Evolutionary conservation across 768 basidiomycete species (phyloP), one percentile per base, ranked within the genome.

Genomic region (Hypholoma fasciculare): DNA sequence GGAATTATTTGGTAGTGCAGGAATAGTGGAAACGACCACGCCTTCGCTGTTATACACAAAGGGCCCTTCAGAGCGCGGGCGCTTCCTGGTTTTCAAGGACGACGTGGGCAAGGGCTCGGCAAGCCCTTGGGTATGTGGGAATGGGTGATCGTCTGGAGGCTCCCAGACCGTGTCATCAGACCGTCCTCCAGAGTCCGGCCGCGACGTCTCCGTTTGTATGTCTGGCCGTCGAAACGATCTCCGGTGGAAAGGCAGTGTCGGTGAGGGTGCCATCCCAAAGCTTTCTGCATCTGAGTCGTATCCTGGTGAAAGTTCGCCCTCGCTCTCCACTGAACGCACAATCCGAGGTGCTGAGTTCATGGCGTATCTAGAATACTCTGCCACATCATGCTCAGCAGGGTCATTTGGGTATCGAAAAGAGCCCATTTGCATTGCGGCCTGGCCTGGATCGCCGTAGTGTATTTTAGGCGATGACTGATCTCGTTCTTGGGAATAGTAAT

Each of bases 271-370:
- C 60, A 65, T 63, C 36, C 64, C 65, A 47, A 63, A 61, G 50
- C 68, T 72, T 47, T 72, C 75, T 37, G 67, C 66, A 48, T 77
- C 78, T 4, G 66, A 65, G 40, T 82, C 78, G 51, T 77, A 76
- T n/a, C 72, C 73, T 9, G 77, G 74, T 0, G 72, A 75, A 36
- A 73, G 63, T 48, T 67, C 68, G 37, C 69, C 69, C 40, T 72
- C 74, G 27, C 70, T 69, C 14, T 47, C 54, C 34, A 27, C 43
- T 26, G 65, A 67, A 20, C 58, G 66, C 13, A 27, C 13, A 27
- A 30, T 12, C 8, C 51, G 60, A 52, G 51, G 56, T 60, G 26
- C 47, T 38, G 34, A 68, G 62, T 43, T 62, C 39, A 16, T 62
- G 23, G 60, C 59, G 20, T 52, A 52, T 8, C 58, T 61, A 26